A percentile compares a stretch with the other conserved stretches of the same genome.
Conservation (phyloP, 2,329 filamentous ascomycete species). For the Drechmeria coniospora region DNA sequence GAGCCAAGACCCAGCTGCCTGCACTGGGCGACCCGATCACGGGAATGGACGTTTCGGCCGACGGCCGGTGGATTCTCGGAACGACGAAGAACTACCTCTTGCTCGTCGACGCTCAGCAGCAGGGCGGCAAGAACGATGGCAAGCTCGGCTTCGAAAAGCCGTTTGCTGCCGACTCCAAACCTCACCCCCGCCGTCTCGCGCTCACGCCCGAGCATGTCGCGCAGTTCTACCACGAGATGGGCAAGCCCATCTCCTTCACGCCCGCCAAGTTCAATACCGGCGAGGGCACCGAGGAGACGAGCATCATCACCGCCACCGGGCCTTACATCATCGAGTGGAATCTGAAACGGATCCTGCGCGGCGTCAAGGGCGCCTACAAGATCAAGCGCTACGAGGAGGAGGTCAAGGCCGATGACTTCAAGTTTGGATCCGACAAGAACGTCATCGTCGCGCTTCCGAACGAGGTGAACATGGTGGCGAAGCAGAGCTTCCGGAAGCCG, state of each 20-base stretch:
- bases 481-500: conserved; percentile 68
- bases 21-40: conserved; percentile 90
- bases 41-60: conserved; percentile 85
- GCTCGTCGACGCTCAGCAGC: conserved; percentile 81
- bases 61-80: conserved; percentile 88
- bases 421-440: conserved; percentile 92
- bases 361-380: conserved; percentile 74
- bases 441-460: conserved; percentile 94
- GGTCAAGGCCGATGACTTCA: conserved; percentile 97
- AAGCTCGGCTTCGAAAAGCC: conserved; percentile 95
- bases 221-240: conserved; percentile 94
- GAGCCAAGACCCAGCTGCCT: conserved; percentile 92
- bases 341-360: conserved; percentile 72
- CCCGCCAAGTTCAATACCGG: conserved; percentile 89
- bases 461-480: conserved; percentile 94
- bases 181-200: conserved; percentile 77
- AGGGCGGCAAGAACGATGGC: conserved; percentile 87
- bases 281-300: conserved; percentile 66
- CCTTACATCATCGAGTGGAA: conserved; percentile 97
- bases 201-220: conserved; percentile 86
- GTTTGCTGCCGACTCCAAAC: conserved; percentile 85
- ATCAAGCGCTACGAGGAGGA: conserved; percentile 95
- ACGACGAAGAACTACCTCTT: conserved; percentile 91
- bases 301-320: conserved; percentile 90
- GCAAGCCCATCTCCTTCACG: conserved; percentile 73